Evolutionary conservation across 805 yeast species (phyloP).

Genomic region (Wickerhamiella kurtzmanii): DNA sequence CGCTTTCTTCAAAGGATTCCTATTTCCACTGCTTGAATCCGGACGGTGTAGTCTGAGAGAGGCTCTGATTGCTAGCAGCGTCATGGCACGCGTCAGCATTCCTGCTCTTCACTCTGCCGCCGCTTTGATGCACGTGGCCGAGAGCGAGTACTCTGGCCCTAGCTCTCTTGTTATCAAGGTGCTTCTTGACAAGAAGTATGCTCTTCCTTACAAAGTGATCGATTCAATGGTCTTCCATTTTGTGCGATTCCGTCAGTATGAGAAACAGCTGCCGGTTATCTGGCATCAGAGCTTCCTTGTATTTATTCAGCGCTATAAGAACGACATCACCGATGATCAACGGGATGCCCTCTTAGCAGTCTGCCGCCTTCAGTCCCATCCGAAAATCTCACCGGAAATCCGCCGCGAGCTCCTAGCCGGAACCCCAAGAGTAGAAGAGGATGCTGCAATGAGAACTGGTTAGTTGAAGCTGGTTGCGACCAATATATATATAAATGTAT

Average conservation of each 20-base stretch:
- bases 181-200: slow-evolving; percentile 85
- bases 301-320: slow-evolving; percentile 91
- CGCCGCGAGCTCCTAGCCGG: slow-evolving; percentile 90
- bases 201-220: slow-evolving; percentile 90
- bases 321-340: slow-evolving; percentile 97
- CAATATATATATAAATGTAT: neutral
- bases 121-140: slow-evolving; percentile 72
- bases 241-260: slow-evolving; percentile 59
- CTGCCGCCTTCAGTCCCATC: slow-evolving; percentile 78
- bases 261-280: slow-evolving; percentile 68
- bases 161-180: slow-evolving; percentile 82
- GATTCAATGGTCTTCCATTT: slow-evolving; percentile 91
- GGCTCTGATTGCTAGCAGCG: slow-evolving; percentile 90
- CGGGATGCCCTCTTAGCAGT: slow-evolving; percentile 87
- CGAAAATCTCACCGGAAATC: slow-evolving; percentile 81
- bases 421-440: slow-evolving; percentile 7
- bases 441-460: neutral
- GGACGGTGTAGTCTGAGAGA: slow-evolving; percentile 76
- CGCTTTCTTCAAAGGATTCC: slow-evolving; percentile 92
- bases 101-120: slow-evolving; percentile 95
- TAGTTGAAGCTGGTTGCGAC: neutral
- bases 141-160: slow-evolving; percentile 76
- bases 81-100: slow-evolving; percentile 73
- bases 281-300: slow-evolving; percentile 96
- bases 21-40: slow-evolving; percentile 80